Evolutionary conservation across 352 stramenopile genomes (phyloP), one percentile per base, ranked within the genome.

Genomic region (Saprolegnia diclina): DNA sequence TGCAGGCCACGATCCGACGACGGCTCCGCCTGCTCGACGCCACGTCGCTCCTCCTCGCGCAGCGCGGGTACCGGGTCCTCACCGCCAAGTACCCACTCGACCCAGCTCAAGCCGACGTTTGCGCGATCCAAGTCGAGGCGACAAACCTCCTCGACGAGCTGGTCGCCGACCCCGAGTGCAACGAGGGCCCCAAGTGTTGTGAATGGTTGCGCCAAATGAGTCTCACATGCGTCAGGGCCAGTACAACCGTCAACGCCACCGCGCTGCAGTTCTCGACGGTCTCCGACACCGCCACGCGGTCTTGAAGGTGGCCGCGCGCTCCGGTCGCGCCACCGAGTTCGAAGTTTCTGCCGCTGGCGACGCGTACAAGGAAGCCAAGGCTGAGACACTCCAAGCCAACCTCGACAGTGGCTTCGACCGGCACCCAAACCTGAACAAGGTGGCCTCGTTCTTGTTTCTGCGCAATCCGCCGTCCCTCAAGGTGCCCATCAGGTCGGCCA

Each of bases 81-180:
- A n/a, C 13, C 14, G 40, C 32, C 32, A 66, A 66, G 40, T 66
- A 66, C 21, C 59, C 59, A n/a, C n/a, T n/a, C n/a, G n/a, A n/a
- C n/a, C n/a, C n/a, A n/a, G n/a, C n/a, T n/a, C n/a, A n/a, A n/a
- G n/a, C n/a, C n/a, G n/a, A n/a, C n/a, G n/a, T n/a, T n/a, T n/a
- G n/a, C 38, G 38, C 38, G 7, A 14, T 45, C 38, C 38, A 14
- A 16, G 38, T 45, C 14, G 38, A 45, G 38, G 38, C 38, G 7
- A 7, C 7, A 14, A 7, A 14, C 38, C 38, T 45, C 7, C 38
- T 45, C 38, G 38, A 45, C 38, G 38, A 45, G 38, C 38, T 45
- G 7, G 38, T 14, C 14, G 38, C 38, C 14, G 38, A 45, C 38
- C 38, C 38, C 38, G 7, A 45, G 7, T 45, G 38, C 38, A 45